A percentile compares a stretch with the other conserved stretches of the same genome.
phyloP scores from a whole-genome alignment of 2,329 filamentous ascomycete genomes.

The Cytospora mali region DNA sequence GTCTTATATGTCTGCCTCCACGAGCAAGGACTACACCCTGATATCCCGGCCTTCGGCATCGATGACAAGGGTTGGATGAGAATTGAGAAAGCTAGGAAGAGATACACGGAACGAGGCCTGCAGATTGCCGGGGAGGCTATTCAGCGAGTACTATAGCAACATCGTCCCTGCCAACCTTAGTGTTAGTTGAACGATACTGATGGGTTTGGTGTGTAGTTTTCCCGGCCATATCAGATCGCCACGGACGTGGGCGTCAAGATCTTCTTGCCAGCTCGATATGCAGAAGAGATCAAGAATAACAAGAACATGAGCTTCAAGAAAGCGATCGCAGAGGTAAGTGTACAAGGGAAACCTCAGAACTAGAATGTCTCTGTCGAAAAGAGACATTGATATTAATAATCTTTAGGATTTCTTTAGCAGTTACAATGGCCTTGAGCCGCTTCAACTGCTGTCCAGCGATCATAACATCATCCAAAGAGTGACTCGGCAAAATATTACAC shows the following conservation, averaged over 20 bases:
- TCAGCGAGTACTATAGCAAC: neutral
- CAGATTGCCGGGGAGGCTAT: conserved; percentile 12
- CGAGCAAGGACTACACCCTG: conserved; percentile 5
- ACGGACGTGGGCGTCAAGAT: conserved; percentile 20
- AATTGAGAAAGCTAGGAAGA: conserved; percentile 7
- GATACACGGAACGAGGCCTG: neutral
- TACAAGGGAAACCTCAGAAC: neutral
- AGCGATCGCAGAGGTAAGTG: neutral
- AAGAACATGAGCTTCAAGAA: conserved; percentile 17
- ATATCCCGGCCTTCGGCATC: conserved; percentile 12
- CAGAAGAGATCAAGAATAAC: conserved; percentile 22
- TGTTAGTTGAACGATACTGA: neutral
- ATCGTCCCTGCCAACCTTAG: too few species aligned
- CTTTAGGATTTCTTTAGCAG: conserved; percentile 9
- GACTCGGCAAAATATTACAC: conserved; percentile 12
- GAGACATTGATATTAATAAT: neutral
- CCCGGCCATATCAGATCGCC: conserved; percentile 15
- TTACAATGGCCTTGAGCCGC: neutral
- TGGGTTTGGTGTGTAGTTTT: neutral
- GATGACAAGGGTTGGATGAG: conserved; percentile 17
- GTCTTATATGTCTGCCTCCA: conserved; percentile 3
- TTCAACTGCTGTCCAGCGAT: neutral
- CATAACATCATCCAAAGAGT: conserved; percentile 10
- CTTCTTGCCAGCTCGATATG: conserved; percentile 15
- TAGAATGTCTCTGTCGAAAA: too few species aligned